phyloP scores from a whole-genome alignment of 2,329 filamentous ascomycete genomes.

The Cadophora sp. region DNA sequence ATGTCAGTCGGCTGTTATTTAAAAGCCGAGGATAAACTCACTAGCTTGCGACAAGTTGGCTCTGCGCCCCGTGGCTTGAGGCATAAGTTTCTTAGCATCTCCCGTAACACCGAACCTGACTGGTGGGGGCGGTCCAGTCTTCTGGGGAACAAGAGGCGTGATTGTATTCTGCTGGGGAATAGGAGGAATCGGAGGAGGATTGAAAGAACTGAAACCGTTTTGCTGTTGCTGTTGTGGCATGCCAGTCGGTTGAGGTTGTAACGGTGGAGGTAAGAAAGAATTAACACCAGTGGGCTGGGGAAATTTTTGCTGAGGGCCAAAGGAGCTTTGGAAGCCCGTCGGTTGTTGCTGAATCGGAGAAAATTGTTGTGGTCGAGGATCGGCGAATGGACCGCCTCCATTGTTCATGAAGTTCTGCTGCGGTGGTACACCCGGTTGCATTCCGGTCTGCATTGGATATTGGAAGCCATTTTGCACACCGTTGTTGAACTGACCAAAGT shows the following conservation, averaged over 20 bases:
- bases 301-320: constrained; percentile 46
- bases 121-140: constrained; percentile 85
- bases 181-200: constrained; percentile 53
- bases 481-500: constrained; percentile 44
- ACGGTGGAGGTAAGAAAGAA: constrained; percentile 61
- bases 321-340: constrained; percentile 54
- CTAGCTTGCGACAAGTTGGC: constrained; percentile 95
- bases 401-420: constrained; percentile 49
- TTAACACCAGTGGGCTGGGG: constrained; percentile 56
- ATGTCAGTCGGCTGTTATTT: constrained; percentile 28
- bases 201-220: constrained; percentile 55
- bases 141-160: constrained; percentile 74
- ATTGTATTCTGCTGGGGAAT: constrained; percentile 63
- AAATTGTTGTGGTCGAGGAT: constrained; percentile 61
- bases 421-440: constrained; percentile 37
- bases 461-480: constrained; percentile 38
- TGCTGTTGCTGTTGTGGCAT: constrained; percentile 53
- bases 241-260: constrained; percentile 66
- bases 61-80: constrained; percentile 87
- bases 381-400: constrained; percentile 58
- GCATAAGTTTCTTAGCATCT: constrained; percentile 76
- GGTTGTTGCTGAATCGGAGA: constrained; percentile 57
- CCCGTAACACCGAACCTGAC: constrained; percentile 85
- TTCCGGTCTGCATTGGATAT: constrained; percentile 37
- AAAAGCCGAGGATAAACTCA: constrained; percentile 63